phyloP scores from a whole-genome alignment of 2,329 filamentous ascomycete species.

The Penicillium capsulatum region DNA sequence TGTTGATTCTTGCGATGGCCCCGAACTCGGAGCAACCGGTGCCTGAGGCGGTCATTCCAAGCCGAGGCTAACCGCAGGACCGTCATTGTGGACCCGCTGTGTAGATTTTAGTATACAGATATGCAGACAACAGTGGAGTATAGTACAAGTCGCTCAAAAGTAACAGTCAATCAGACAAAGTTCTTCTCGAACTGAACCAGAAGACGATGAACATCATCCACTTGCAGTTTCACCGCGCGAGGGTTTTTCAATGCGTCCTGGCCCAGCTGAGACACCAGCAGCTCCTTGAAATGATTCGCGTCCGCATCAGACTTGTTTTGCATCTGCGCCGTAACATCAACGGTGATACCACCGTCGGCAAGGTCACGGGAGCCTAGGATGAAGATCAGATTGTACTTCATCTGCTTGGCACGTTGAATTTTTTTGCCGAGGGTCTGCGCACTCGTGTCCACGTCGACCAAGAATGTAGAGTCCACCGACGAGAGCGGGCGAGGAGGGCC shows the following conservation, averaged over 20 bases:
- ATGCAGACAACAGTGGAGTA: background rate
- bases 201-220: constrained; percentile 37
- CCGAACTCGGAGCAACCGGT: constrained; percentile 16
- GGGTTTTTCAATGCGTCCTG: constrained; percentile 30
- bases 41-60: constrained; percentile 1
- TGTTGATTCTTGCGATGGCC: constrained; percentile 1
- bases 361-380: constrained; percentile 67
- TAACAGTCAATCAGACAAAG: constrained; percentile 29
- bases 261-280: constrained; percentile 26
- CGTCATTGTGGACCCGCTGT: constrained; percentile 3
- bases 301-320: constrained; percentile 38
- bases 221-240: constrained; percentile 34
- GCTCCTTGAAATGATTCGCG: constrained; percentile 24
- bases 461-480: constrained; percentile 57
- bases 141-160: constrained; percentile 11
- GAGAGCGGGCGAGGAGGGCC: constrained; percentile 38
- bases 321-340: constrained; percentile 42
- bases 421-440: constrained; percentile 63
- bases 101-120: constrained; percentile 10
- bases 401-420: constrained; percentile 64
- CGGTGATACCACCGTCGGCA: constrained; percentile 51
- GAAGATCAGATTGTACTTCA: constrained; percentile 69
- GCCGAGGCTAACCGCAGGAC: constrained; percentile 14
- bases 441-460: constrained; percentile 67
- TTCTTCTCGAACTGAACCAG: constrained; percentile 36